Base-by-base conservation (phyloP, 345 rosid genomes). In the Eucalyptus virginea region DNA sequence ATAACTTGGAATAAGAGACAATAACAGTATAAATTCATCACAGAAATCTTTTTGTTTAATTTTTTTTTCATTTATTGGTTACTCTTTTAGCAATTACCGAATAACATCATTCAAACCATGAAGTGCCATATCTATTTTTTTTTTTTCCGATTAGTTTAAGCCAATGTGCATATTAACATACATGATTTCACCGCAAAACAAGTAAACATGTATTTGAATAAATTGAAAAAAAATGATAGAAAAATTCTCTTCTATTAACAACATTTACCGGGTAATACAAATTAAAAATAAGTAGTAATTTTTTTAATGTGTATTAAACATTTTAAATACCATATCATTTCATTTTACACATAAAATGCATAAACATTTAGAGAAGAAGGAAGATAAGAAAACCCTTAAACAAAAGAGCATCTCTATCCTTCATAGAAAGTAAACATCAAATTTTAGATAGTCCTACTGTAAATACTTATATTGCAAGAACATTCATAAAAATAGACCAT, bases 81-180 rank as follows among this genome's bases (percentile, higher is more conserved):
- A 32, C 5, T 69, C 44, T 69, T 9, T 32, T 9, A 17, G 42
- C 77, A 65, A 65, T 65, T 8, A 30, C 19, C 12, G 3, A 69
- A 32, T 17, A 69, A 34, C 37, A 69, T 34, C 81, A 34, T 34
- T 69, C 44, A 69, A 62, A 62, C 32, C 15, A 21, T 69, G 42
- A 18, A 34, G 44, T 17, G 4, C 52, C 42, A 69, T 69, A 69
- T 32, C 40, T 69, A 34, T 50, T 15, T 50, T 50, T 0, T 12
- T 28, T 65, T 65, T 65, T 65, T 32, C 0, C 21, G 0, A n/a
- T n/a, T n/a, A 65, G 77, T 65, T n/a, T 65, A 15, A 32, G 18
- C 37, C 32, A 65, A 65, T 14, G 37, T 30, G 77, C 77, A 65
- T 65, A 65, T 65, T 16, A 13, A 65, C 77, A 65, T n/a, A 65